These are phyloP conservation scores for Pseudogymnoascus sp. DNA, from an alignment of 2,329 filamentous ascomycete genomes.

Conservation along the genomic window DNA sequence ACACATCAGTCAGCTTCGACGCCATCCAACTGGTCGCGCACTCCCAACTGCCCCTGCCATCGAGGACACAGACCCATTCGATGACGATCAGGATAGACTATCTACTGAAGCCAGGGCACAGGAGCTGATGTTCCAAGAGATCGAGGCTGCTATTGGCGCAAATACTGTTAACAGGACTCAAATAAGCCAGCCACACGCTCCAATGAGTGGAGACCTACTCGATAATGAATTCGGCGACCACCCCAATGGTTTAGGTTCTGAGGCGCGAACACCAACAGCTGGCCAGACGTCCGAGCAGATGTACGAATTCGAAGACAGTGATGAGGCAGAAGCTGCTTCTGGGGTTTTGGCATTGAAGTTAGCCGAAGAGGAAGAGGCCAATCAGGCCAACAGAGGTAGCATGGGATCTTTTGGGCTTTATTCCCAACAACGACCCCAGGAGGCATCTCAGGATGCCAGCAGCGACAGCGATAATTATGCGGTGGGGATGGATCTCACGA, in stretches of 20 bases:
- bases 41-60: constrained; percentile 28
- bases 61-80: constrained; percentile 17
- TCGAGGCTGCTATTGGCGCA: constrained; percentile 28
- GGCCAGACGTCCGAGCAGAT: constrained; percentile 16
- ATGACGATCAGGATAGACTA: constrained; percentile 23
- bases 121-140: constrained; percentile 31
- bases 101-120: constrained; percentile 25
- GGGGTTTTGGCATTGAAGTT: constrained; percentile 78
- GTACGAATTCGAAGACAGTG: constrained; percentile 51
- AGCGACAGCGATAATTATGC: constrained; percentile 66
- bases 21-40: constrained; percentile 30
- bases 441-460: constrained; percentile 35
- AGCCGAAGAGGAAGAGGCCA: constrained; percentile 71
- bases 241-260: constrained; percentile 25
- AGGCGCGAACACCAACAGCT: background rate
- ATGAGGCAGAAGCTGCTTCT: constrained; percentile 79
- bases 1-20: constrained; percentile 20
- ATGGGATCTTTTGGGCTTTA: constrained; percentile 46
- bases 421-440: constrained; percentile 40
- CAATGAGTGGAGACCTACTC: constrained; percentile 39
- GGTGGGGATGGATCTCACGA: constrained; percentile 59
- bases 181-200: background rate
- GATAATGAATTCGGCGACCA: constrained; percentile 42
- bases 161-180: background rate
- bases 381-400: constrained; percentile 61